Evolutionary conservation across 164 flowering plant genomes (phyloP).

Genomic region (Chimonanthus salicifolius): DNA sequence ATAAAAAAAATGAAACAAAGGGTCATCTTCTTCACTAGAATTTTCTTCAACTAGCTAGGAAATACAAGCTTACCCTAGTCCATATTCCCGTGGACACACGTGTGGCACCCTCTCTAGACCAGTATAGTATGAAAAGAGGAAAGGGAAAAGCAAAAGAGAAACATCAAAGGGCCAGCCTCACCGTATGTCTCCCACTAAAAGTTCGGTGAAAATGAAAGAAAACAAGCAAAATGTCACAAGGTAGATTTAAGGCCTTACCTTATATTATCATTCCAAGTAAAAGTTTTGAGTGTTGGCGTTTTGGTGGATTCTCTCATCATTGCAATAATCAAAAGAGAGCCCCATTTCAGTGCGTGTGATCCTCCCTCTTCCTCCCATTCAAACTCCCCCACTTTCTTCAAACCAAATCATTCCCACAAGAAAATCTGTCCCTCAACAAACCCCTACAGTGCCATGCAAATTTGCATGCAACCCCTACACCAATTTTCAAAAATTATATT

Average conservation of each 20-base stretch:
- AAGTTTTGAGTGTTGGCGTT: not conserved
- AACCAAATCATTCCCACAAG: constrained; percentile 53
- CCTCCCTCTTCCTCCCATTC: not conserved
- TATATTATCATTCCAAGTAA: not conserved
- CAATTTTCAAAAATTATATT: not conserved
- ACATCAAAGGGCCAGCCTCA: not conserved
- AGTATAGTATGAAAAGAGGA: not conserved
- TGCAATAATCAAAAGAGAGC: constrained; percentile 36
- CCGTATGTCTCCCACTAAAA: not conserved
- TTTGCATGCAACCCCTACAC: constrained; percentile 32
- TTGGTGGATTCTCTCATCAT: constrained; percentile 43
- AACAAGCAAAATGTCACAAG: not conserved
- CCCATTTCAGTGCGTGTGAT: constrained; percentile 2
- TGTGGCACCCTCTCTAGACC: not conserved
- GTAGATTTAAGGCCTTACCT: not conserved
- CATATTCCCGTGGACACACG: not conserved
- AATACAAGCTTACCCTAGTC: not conserved
- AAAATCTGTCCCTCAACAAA: constrained; percentile 52
- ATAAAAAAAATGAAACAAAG: too few relatives aligned
- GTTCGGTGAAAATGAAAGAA: not conserved
- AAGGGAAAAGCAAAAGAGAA: not conserved
- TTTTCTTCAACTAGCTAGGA: not conserved
- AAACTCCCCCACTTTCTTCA: constrained; percentile 14
- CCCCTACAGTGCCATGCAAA: constrained; percentile 28
- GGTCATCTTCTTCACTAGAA: too few relatives aligned